These are phyloP conservation scores for Ogataea angusta DNA, from an alignment of 805 yeast species.

Conservation along the genomic window DNA sequence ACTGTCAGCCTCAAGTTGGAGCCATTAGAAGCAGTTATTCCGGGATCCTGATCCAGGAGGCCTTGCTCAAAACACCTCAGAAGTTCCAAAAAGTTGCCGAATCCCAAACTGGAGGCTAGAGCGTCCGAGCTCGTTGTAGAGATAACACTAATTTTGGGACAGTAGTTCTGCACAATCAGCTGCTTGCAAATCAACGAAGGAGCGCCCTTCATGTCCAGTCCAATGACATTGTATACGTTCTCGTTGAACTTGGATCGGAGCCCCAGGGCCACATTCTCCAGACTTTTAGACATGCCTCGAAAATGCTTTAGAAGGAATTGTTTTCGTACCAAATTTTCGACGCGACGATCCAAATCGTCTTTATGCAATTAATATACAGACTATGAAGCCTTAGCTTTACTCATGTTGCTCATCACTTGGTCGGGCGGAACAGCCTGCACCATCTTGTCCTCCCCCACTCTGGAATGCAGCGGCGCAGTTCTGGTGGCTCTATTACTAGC, in stretches of 20 bases:
- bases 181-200: slow-evolving; percentile 29
- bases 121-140: slow-evolving; percentile 25
- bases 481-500: slow-evolving; percentile 37
- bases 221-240: slow-evolving; percentile 17
- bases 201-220: slow-evolving; percentile 27
- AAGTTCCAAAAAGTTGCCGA: slow-evolving; percentile 20
- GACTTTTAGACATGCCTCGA: slow-evolving; percentile 9
- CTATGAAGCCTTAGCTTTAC: slow-evolving; percentile 11
- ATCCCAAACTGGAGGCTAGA: slow-evolving; percentile 21
- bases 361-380: slow-evolving; percentile 5
- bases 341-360: slow-evolving; percentile 8
- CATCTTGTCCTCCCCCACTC: slow-evolving; percentile 62
- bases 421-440: slow-evolving; percentile 60
- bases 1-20: slow-evolving; percentile 21
- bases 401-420: slow-evolving; percentile 35
- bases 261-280: slow-evolving; percentile 15
- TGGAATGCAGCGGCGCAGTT: slow-evolving; percentile 46
- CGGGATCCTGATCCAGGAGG: slow-evolving; percentile 21
- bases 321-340: slow-evolving; percentile 2
- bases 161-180: slow-evolving; percentile 27
- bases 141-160: slow-evolving; percentile 33
- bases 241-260: slow-evolving; percentile 20
- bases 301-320: not conserved
- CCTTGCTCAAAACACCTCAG: slow-evolving; percentile 30
- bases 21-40: slow-evolving; percentile 10